Base-by-base conservation (phyloP, 2,329 filamentous ascomycete species). In the Fusarium musae region DNA sequence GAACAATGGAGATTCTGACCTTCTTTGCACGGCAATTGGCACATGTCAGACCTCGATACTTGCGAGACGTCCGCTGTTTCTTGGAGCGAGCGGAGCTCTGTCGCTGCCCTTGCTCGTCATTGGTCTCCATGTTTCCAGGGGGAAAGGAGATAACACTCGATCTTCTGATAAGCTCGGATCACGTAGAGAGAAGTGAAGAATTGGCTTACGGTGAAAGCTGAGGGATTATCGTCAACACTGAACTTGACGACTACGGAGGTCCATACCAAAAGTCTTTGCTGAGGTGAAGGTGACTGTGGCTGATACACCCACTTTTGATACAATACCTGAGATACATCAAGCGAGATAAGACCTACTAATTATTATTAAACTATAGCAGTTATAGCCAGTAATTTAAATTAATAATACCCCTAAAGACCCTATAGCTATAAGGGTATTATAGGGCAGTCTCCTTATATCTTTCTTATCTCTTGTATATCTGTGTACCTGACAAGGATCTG, bases 21-120 rank as follows among this genome's bases (percentile, higher is more conserved):
- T 63, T 63, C 15, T 63, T 59, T 28, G 52, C 40, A 2, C 59
- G 59, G 7, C 59, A 63, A 32, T 63, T 59, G 42, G 59, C 59
- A 23, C 59, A 63, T 5, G 42, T 63, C 34, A 63, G 23, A 2
- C 59, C 59, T 15, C 59, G 59, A 59, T 58, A 58, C 12, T 63
- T 63, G 21, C 59, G 42, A n/a, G 59, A 46, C 15, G 40, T 23
- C 8, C 59, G 59, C 34, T 60, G 58, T 19, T 59, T 63, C 53
- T 63, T 63, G 19, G 53, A 44, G 53, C 53, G 59, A 42, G 56
- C 17, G 36, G 16, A 39, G 37, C 57, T 17, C 10, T 30, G 21
- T 21, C 30, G 42, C 17, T 54, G 44, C 21, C 34, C 53, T 23
- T 34, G 50, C 32, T 56, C 59, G 28, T 42, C 34, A 37, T 58